Conservation (phyloP, 257 asterid species). For the Solanum raphanifolium region DNA sequence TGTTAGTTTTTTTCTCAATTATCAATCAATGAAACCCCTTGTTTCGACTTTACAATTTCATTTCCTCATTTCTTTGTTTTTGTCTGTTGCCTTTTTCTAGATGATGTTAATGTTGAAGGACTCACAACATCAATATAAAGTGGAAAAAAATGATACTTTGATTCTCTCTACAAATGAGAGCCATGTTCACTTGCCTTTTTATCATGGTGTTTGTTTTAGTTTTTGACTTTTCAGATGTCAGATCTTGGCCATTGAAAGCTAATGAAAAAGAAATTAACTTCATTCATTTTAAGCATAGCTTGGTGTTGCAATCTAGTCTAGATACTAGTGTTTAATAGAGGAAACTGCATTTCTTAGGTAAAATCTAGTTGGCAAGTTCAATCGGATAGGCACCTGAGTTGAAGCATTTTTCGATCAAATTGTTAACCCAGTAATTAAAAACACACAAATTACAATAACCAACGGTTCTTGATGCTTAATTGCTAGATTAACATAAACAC, state of each 20-base stretch:
- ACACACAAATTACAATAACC: no score
- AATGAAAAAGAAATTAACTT: not conserved
- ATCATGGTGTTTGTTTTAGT: no score
- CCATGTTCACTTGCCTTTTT: not conserved
- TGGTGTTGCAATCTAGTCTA: not conserved
- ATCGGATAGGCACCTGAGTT: not conserved
- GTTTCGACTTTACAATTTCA: not conserved
- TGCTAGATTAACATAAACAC: no score
- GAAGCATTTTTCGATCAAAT: not conserved
- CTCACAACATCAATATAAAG: no score
- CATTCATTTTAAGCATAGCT: not conserved
- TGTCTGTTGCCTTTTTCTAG: no score
- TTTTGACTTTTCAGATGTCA: no score
- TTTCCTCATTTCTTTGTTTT: not conserved
- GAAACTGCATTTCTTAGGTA: not conserved
- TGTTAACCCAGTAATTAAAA: no score
- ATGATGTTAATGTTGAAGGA: not conserved
- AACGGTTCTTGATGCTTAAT: no score
- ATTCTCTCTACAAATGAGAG: not conserved
- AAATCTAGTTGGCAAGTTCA: not conserved
- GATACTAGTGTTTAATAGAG: not conserved
- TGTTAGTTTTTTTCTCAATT: not conserved
- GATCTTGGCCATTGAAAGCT: not conserved
- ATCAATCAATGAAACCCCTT: slow-evolving; percentile 1
- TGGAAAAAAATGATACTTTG: not conserved